Conservation (phyloP, 768 basidiomycete genomes). For the Dioszegia crocea region DNA sequence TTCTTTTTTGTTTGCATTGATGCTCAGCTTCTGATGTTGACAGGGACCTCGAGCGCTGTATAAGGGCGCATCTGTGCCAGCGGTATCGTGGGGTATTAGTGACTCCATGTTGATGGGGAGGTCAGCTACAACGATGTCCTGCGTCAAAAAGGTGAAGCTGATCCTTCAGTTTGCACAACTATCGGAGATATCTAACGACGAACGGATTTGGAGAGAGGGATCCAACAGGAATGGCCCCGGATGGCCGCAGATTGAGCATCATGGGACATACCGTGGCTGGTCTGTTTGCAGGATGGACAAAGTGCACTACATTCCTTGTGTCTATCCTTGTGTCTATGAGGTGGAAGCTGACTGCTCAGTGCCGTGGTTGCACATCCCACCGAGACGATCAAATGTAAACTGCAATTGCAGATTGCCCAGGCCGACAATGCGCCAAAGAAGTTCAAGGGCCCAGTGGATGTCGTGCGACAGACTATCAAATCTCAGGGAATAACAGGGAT, state of each 20-base stretch:
- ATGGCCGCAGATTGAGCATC: conserved; percentile 30
- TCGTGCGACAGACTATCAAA: conserved; percentile 60
- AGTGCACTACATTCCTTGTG: conserved; percentile 33
- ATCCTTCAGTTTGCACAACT: conserved; percentile 45
- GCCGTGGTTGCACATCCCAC: conserved; percentile 70
- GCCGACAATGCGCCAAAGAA: conserved; percentile 57
- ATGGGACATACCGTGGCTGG: conserved; percentile 47
- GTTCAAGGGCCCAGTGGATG: conserved; percentile 48
- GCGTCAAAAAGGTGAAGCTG: no score
- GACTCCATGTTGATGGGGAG: conserved; percentile 49
- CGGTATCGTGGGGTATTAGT: conserved; percentile 49
- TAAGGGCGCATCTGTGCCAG: conserved; percentile 44
- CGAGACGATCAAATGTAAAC: conserved; percentile 68
- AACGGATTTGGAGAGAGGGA: conserved; percentile 41
- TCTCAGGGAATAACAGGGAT: conserved; percentile 64
- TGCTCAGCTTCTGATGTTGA: background rate
- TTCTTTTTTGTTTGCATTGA: background rate
- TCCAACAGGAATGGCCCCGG: conserved; percentile 11
- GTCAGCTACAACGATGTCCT: conserved; percentile 11
- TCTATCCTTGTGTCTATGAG: background rate
- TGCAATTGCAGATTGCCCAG: conserved; percentile 45
- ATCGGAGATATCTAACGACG: conserved; percentile 31
- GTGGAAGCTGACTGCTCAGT: conserved; percentile 35
- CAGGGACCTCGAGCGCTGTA: conserved; percentile 43
- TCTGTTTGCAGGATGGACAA: conserved; percentile 47